Conservation (phyloP, 495 filamentous ascomycete species). For the Xylaria curta region DNA sequence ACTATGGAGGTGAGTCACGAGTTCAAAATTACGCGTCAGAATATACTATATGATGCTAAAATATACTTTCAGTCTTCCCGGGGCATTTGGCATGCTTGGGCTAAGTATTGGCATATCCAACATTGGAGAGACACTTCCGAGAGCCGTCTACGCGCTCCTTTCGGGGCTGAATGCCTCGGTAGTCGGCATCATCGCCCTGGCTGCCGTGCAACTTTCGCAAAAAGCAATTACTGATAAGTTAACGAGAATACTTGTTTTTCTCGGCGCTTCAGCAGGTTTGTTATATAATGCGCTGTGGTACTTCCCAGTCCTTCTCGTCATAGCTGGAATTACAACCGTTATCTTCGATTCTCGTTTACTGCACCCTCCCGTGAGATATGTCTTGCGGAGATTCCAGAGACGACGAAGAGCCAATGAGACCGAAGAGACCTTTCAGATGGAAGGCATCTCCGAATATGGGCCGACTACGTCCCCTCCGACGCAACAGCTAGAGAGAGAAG, state of each 20-base stretch:
- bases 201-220: slow-evolving; percentile 74
- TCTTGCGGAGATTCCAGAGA: neutral
- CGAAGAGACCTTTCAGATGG: neutral
- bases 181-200: slow-evolving; percentile 80
- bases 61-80: slow-evolving; percentile 62
- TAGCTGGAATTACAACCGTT: slow-evolving; percentile 61
- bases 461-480: neutral
- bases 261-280: slow-evolving; percentile 72
- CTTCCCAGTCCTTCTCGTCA: slow-evolving; percentile 74
- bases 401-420: neutral
- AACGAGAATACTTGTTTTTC: slow-evolving; percentile 70
- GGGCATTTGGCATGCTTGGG: slow-evolving; percentile 78
- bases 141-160: slow-evolving; percentile 73
- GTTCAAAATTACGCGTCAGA: neutral
- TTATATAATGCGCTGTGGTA: slow-evolving; percentile 84
- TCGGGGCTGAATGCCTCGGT: slow-evolving; percentile 80
- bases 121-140: slow-evolving; percentile 66
- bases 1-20: slow-evolving; percentile 65
- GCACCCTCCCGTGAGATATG: slow-evolving; percentile 36
- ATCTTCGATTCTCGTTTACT: slow-evolving; percentile 67
- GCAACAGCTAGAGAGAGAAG: neutral
- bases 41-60: neutral
- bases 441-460: neutral
- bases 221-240: slow-evolving; percentile 78
- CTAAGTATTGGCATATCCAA: slow-evolving; percentile 71